These are phyloP conservation scores for Zygoascus ofunaensis DNA, from an alignment of 805 yeast species.

Conservation along the genomic window DNA sequence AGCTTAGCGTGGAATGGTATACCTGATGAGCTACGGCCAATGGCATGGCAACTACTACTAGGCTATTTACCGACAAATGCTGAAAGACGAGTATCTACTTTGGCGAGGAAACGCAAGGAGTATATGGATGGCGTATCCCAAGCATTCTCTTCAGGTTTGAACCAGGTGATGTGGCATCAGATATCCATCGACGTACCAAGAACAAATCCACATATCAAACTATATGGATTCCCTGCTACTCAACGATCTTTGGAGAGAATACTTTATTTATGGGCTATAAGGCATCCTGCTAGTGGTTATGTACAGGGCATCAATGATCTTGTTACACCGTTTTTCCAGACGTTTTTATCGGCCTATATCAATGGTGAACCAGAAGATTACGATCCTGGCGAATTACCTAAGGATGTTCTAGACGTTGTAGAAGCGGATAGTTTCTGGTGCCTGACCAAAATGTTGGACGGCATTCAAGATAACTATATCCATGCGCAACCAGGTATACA, in stretches of 20 bases:
- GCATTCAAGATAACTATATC: slow-evolving; percentile 92
- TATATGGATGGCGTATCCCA: slow-evolving; percentile 67
- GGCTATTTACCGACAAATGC: slow-evolving; percentile 88
- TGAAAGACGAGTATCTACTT: slow-evolving; percentile 58
- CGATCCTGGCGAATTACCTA: slow-evolving; percentile 55
- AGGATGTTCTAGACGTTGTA: slow-evolving; percentile 52
- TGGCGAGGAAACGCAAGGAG: slow-evolving; percentile 76
- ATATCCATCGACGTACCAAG: slow-evolving; percentile 90
- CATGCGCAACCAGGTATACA: slow-evolving; percentile 98
- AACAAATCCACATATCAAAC: slow-evolving; percentile 75
- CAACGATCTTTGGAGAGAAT: slow-evolving; percentile 75
- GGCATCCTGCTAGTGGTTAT: slow-evolving; percentile 97
- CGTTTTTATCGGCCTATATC: slow-evolving; percentile 64
- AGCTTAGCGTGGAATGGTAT: slow-evolving; percentile 92
- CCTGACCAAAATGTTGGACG: slow-evolving; percentile 78
- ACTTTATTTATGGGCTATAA: slow-evolving; percentile 84
- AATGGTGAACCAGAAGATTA: slow-evolving; percentile 43
- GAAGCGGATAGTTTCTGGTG: slow-evolving; percentile 99
- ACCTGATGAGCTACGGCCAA: slow-evolving; percentile 69
- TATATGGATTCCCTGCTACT: slow-evolving; percentile 60
- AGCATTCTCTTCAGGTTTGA: slow-evolving; percentile 52
- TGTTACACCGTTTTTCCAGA: slow-evolving; percentile 86
- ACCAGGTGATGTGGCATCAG: slow-evolving; percentile 86
- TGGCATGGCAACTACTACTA: slow-evolving; percentile 79
- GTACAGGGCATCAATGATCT: slow-evolving; percentile 96